Percentiles rank a stretch among this genome's conserved stretches.
Evolutionary conservation across 1,139 yeast genomes (phyloP).

Genomic region (Kazachstania sp.): DNA sequence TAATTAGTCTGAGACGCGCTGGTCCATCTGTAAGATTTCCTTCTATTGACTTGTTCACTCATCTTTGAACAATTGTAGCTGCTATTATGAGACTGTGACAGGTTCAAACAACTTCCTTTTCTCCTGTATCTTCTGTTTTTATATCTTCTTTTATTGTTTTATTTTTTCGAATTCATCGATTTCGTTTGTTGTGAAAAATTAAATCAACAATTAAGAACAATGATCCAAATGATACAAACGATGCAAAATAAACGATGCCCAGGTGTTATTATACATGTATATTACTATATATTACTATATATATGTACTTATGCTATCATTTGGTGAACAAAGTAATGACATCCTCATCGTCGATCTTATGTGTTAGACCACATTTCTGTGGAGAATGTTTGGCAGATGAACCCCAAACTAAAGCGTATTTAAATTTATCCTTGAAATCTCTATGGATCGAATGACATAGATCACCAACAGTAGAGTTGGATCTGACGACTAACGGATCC

Average conservation of each 20-base stretch:
- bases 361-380: slow-evolving; percentile 87
- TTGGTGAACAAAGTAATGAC: slow-evolving; percentile 87
- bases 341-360: slow-evolving; percentile 83
- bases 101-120: no score
- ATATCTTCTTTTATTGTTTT: no score
- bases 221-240: no score
- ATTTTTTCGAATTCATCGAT: no score
- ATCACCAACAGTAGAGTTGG: slow-evolving; percentile 66
- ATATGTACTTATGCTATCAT: slow-evolving; percentile 15
- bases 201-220: no score
- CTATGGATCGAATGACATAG: slow-evolving; percentile 91
- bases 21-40: slow-evolving; percentile 55
- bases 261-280: neutral
- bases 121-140: no score
- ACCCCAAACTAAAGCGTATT: slow-evolving; percentile 96
- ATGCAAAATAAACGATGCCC: no score
- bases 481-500: slow-evolving; percentile 88
- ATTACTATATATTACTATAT: neutral
- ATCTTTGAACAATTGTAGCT: neutral
- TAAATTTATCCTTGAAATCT: slow-evolving; percentile 85
- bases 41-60: slow-evolving; percentile 38
- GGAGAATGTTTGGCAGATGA: slow-evolving; percentile 92
- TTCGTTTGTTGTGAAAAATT: no score
- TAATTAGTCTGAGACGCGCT: slow-evolving; percentile 46
- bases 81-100: no score